Conservation (phyloP, 176 grass and related monocot genomes). For the Juncus inflexus region DNA sequence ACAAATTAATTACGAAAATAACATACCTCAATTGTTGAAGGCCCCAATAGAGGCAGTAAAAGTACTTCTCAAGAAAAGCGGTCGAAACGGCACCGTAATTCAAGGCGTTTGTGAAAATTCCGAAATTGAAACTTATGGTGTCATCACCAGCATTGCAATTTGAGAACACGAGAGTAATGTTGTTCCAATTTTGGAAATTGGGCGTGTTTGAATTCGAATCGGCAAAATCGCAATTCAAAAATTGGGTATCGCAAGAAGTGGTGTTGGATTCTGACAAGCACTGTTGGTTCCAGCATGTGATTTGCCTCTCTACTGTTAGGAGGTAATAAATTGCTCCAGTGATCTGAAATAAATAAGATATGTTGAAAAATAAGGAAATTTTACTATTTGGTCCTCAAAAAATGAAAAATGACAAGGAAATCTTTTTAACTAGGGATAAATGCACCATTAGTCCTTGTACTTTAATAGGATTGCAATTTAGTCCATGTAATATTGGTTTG, state of each 20-base stretch:
- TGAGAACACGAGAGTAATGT: conserved; percentile 13
- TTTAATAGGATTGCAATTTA: too few species aligned
- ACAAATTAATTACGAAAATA: too few species aligned
- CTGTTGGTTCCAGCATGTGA: conserved; percentile 74
- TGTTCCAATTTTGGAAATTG: conserved; percentile 14
- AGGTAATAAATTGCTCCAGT: conserved; percentile 80
- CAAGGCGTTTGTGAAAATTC: conserved; percentile 46
- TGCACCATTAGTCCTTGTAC: too few species aligned
- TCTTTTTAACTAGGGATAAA: too few species aligned
- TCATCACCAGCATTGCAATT: conserved; percentile 20
- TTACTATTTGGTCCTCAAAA: too few species aligned
- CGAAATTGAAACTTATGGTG: conserved; percentile 15
- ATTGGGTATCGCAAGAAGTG: conserved; percentile 27
- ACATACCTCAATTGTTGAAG: conserved; percentile 75
- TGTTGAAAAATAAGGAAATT: neutral
- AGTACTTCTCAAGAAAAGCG: conserved; percentile 60
- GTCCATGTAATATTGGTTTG: too few species aligned
- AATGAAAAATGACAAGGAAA: too few species aligned
- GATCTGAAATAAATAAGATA: conserved; percentile 42
- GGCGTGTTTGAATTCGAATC: neutral
- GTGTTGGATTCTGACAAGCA: conserved; percentile 25
- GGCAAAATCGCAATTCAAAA: conserved; percentile 45
- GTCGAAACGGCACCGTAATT: conserved; percentile 27
- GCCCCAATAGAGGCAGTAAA: conserved; percentile 90
- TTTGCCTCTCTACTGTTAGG: conserved; percentile 72